A percentile compares a stretch with the other conserved stretches of the same genome.
These are phyloP conservation scores for Barnettozyma hawaiiensis DNA, from an alignment of 1,139 yeast species.

Conservation along the genomic window DNA sequence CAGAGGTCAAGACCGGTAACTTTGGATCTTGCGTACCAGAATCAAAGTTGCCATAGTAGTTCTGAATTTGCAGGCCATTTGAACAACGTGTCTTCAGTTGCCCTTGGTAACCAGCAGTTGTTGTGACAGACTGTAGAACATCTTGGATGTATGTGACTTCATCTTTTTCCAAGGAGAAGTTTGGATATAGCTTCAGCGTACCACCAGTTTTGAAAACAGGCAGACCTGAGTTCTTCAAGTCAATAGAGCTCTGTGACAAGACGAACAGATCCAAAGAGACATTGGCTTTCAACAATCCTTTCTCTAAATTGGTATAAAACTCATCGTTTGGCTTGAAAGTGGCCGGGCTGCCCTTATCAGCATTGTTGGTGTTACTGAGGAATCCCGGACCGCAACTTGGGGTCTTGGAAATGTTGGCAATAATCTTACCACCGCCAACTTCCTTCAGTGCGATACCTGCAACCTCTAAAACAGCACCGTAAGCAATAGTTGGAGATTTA, in stretches of 20 bases:
- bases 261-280: conserved; percentile 77
- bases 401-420: conserved; percentile 58
- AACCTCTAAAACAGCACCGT: conserved; percentile 72
- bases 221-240: conserved; percentile 67
- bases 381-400: conserved; percentile 87
- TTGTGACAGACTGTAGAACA: conserved; percentile 42
- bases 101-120: conserved; percentile 66
- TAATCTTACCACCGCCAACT: conserved; percentile 77
- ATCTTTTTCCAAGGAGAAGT: conserved; percentile 66
- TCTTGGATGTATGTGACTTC: conserved; percentile 61
- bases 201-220: conserved; percentile 76
- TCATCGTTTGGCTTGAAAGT: conserved; percentile 57
- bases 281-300: conserved; percentile 50
- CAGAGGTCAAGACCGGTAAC: conserved; percentile 60
- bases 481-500: conserved; percentile 64
- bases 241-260: conserved; percentile 61
- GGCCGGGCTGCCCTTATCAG: conserved; percentile 37
- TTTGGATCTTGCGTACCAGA: conserved; percentile 47
- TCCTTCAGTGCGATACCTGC: conserved; percentile 60
- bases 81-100: conserved; percentile 84
- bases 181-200: conserved; percentile 53
- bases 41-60: conserved; percentile 58
- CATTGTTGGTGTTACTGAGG: conserved; percentile 44
- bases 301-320: conserved; percentile 57
- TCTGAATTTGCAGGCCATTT: conserved; percentile 78